Evolutionary conservation across 208 protist species (phyloP).

Genomic region (Acanthamoeba pearcei): DNA sequence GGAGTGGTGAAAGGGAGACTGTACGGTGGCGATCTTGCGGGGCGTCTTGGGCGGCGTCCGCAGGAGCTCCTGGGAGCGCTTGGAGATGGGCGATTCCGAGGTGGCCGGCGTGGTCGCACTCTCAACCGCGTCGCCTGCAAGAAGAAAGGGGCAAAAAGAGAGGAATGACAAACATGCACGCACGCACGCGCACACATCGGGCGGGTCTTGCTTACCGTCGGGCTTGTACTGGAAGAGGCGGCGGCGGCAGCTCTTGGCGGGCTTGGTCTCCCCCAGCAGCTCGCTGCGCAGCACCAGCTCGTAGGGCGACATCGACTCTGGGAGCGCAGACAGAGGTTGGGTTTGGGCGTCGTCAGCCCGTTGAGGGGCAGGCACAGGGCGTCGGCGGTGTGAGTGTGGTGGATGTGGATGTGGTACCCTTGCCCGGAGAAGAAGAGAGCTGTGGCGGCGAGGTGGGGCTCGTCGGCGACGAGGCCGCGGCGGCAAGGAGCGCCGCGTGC

Average conservation of each 20-base stretch:
- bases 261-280: slow-evolving; percentile 41
- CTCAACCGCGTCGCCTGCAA: not conserved
- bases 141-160: no score
- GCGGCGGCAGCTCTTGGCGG: not conserved
- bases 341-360: not conserved
- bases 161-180: no score
- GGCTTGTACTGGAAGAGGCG: slow-evolving; percentile 12
- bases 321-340: not conserved
- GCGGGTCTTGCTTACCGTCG: not conserved
- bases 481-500: not conserved
- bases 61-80: slow-evolving; percentile 76
- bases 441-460: not conserved
- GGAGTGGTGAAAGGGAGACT: not conserved
- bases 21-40: slow-evolving; percentile 80
- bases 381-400: not conserved
- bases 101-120: not conserved
- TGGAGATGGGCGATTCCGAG: slow-evolving; percentile 68
- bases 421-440: not conserved
- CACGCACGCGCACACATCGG: not conserved
- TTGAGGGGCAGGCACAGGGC: no score
- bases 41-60: slow-evolving; percentile 64
- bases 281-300: slow-evolving; percentile 49
- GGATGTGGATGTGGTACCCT: not conserved
- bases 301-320: slow-evolving; percentile 5
- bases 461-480: not conserved